A percentile compares a stretch with the other conserved stretches of the same genome.
These are phyloP conservation scores for Quercus gilva DNA, from an alignment of 306 rosid genomes.

Conservation along the genomic window DNA sequence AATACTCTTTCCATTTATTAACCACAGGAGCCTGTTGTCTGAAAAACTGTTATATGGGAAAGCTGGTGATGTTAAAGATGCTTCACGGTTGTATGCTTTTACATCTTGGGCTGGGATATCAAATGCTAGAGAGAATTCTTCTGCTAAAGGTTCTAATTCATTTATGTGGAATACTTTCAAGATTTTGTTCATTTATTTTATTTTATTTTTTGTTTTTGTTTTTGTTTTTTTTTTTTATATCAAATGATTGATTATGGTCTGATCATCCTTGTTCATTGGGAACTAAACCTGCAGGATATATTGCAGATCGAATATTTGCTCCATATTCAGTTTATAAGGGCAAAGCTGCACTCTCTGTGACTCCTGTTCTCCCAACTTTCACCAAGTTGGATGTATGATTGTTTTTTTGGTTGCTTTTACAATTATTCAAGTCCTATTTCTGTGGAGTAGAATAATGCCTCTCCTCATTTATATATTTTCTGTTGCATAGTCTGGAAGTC, in stretches of 20 bases:
- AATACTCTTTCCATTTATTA: background rate
- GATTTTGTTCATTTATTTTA: background rate
- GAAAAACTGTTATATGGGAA: conserved; percentile 31
- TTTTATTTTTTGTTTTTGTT: background rate
- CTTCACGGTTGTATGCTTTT: conserved; percentile 18
- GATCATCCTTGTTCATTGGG: conserved; percentile 5
- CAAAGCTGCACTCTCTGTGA: conserved; percentile 79
- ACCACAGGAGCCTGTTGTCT: conserved; percentile 36
- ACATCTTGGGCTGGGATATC: conserved; percentile 40
- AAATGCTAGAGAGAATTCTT: conserved; percentile 39
- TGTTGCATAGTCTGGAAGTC: conserved; percentile 48
- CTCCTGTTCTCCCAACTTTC: conserved; percentile 80
- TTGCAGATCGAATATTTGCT: conserved; percentile 47
- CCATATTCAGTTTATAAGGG: conserved; percentile 79
- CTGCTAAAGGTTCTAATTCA: conserved; percentile 48
- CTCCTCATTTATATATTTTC: conserved; percentile 15
- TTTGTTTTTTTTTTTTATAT: background rate
- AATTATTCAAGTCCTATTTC: background rate
- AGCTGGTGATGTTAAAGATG: conserved; percentile 26
- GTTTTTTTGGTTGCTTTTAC: conserved; percentile 1
- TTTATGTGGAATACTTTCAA: background rate
- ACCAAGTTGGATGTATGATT: conserved; percentile 58
- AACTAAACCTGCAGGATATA: conserved; percentile 44
- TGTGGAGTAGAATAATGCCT: conserved; percentile 1
- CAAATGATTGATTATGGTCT: background rate